Evolutionary conservation across 1,284 basidiomycete species (phyloP).

Genomic region (Leucoagaricus sp.): DNA sequence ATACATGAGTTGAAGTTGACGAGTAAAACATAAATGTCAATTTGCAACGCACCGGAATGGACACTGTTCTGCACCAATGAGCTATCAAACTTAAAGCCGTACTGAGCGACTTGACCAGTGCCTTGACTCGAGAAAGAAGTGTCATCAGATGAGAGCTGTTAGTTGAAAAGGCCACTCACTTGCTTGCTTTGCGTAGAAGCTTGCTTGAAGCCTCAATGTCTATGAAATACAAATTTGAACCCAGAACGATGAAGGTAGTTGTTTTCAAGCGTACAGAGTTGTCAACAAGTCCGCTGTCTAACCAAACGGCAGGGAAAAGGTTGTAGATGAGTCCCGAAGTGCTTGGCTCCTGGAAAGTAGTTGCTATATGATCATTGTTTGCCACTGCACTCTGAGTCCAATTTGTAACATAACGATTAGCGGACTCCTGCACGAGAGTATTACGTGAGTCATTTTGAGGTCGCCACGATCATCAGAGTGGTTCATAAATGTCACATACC

Average conservation of each 20-base stretch:
- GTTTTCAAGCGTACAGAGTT: conserved; percentile 21
- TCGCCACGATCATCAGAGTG: no score
- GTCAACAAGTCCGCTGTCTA: conserved; percentile 29
- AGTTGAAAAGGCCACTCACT: not conserved
- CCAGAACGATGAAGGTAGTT: not conserved
- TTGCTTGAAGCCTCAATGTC: conserved; percentile 21
- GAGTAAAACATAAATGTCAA: not conserved
- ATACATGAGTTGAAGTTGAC: not conserved
- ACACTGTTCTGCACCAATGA: no score
- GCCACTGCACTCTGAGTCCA: conserved; percentile 15
- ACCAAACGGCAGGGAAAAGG: conserved; percentile 34
- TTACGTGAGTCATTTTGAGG: not conserved
- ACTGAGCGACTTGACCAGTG: no score
- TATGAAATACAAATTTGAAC: not conserved
- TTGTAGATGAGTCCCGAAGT: conserved; percentile 18
- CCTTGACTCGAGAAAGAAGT: no score
- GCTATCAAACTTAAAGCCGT: no score
- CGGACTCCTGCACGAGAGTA: not conserved
- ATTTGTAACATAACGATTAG: conserved; percentile 19
- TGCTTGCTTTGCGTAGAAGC: conserved; percentile 21
- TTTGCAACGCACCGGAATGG: no score
- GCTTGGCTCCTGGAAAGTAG: conserved; percentile 8
- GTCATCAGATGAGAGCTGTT: no score
- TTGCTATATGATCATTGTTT: conserved; percentile 8
- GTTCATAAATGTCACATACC: not conserved